Evolutionary conservation across 208 protist species (phyloP), one percentile per base, ranked within the genome.

Genomic region (Leishmania tarentolae): DNA sequence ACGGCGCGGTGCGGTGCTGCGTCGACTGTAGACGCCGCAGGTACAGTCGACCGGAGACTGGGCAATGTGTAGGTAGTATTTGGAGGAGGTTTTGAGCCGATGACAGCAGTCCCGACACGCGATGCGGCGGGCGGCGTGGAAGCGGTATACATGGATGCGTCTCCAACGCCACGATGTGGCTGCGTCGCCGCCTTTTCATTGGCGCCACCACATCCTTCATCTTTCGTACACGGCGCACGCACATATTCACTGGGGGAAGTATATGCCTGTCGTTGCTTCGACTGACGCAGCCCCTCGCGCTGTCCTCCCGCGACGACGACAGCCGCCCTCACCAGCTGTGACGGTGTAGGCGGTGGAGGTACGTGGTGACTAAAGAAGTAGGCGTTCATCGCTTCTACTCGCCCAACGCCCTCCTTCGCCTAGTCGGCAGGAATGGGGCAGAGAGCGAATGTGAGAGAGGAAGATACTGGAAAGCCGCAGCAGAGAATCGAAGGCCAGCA

Each of bases 281-380:
- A 35, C 31, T 53, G 75, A 28, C 46, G 40, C 44, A 7, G 37
- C 21, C 44, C 57, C 52, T 35, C 40, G 31, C 35, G 40, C 37
- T 69, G 57, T 8, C 17, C 50, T n/a, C 52, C 59, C 19, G 40
- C 57, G 15, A 37, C 53, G 19, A 69, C 40, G 37, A n/a, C 75
- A n/a, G 57, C 28, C 44, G 13, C 53, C 46, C 52, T 35, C 50
- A 59, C 37, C 42, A 72, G 19, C 75, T 31, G 57, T 35, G 75
- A 3, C 44, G 75, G 57, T 31, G 53, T 13, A 44, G 24, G 40
- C 53, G 37, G 42, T 28, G 52, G 72, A 2, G 50, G 50, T 17
- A 69, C 46, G 57, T 53, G 24, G 52, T 87, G 79, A 66, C 79
- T 86, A 44, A 56, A 86, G 50, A 86, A 86, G 47, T 83, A 86